Base-by-base conservation (phyloP, 1,284 basidiomycete species). In the Microbotryum intermedium region DNA sequence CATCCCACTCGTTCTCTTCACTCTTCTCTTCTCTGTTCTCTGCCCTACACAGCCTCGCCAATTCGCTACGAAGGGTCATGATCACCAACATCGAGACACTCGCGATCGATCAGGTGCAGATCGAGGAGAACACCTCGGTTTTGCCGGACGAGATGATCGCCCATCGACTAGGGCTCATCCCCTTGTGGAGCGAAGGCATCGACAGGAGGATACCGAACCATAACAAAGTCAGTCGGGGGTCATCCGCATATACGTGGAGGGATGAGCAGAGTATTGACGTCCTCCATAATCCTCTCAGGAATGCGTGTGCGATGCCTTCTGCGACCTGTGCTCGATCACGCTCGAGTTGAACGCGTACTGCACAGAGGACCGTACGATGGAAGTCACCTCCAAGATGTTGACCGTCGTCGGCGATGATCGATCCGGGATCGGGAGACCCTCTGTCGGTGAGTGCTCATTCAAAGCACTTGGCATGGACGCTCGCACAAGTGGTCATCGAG, bases 81-180 rank as follows among this genome's bases (percentile, higher is more conserved):
- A 92, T 95, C 78, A 91, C 91, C n/a, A 90, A 94, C 75, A 83
- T 97, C 62, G 88, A 91, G 18, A 95, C 92, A 60, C 81, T 97
- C 90, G 94, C 93, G 28, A 97, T 99, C 70, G 95, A 98, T 78
- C 86, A 94, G 77, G 94, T 98, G 4, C 89, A 94, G 74, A 87
- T 98, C 68, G 81, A 87, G 65, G 83, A 83, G 59, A 99, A 99
- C 74, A 94, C 91, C 9, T 86, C 88, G 0, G 93, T 97, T 4
- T 77, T 99, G 39, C 89, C 94, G 1, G 95, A 99, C 76, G 95
- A 99, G 77, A 95, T 95, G 78, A 86, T 99, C 63, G 90, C 92
- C 1, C 95, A 99, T 75, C 83, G 95, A 49, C 79, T 99, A 26
- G 95, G 95, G 25, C 86, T 97, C 83, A 82, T 99, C 25, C 95